Percentiles rank a stretch among this genome's conserved stretches.
Evolutionary conservation across 306 rosid species (phyloP).

Genomic region (Vigna angularis): DNA sequence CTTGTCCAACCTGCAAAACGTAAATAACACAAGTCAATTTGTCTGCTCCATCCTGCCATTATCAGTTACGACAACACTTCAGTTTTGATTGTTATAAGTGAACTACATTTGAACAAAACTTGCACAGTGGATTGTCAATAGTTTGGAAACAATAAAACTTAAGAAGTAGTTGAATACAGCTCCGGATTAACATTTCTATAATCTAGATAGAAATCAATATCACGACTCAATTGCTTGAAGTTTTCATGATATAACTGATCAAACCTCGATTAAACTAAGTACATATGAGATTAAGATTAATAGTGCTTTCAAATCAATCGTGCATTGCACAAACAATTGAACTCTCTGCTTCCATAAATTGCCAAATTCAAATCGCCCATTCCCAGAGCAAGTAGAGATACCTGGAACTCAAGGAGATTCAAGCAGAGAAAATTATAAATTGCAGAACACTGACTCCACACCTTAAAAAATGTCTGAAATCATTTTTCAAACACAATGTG

Average conservation of each 20-base stretch:
- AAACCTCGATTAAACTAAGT: constrained; percentile 4
- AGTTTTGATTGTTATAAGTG: constrained; percentile 7
- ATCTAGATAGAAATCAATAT: constrained; percentile 34
- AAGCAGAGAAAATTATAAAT: constrained; percentile 32
- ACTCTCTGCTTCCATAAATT: constrained; percentile 4
- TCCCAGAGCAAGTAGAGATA: constrained; percentile 17
- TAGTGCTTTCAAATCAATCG: constrained; percentile 7
- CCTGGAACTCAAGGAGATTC: constrained; percentile 9
- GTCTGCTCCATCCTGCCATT: constrained; percentile 25
- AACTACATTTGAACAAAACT: not conserved
- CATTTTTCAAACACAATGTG: constrained; percentile 17
- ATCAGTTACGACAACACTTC: constrained; percentile 7
- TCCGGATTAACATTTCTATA: not conserved
- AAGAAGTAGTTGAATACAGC: not conserved
- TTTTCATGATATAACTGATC: not conserved
- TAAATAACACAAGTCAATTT: constrained; percentile 27
- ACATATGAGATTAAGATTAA: not conserved
- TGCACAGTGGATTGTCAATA: constrained; percentile 15
- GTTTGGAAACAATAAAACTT: constrained; percentile 5
- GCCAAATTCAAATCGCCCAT: constrained; percentile 2
- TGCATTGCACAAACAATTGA: constrained; percentile 27
- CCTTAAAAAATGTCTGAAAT: not conserved
- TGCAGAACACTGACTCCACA: not conserved
- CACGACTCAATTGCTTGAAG: constrained; percentile 26
- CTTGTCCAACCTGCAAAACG: constrained; percentile 85